Evolutionary conservation across 2,329 filamentous ascomycete genomes (phyloP), one percentile per base, ranked within the genome.

Genomic region (Coniochaeta sp.): DNA sequence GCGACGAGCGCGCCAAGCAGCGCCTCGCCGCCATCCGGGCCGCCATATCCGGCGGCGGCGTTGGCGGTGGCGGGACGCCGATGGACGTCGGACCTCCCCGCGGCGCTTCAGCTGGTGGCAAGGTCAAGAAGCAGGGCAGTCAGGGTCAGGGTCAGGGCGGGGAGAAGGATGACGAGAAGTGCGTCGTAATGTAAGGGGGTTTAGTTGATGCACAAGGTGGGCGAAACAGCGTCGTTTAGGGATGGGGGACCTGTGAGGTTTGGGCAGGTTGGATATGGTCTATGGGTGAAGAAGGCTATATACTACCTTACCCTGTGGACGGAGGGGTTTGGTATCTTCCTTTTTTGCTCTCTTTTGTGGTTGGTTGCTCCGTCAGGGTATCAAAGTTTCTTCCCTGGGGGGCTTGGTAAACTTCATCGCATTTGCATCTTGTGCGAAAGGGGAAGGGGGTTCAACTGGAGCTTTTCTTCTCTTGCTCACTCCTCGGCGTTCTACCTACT

Each of bases 1-100:
- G 92, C 46, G 91, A 97, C 62, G 89, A 94, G 61, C 83, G 91
- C 53, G 94, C 94, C 49, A 92, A 87, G 67, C 87, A 94, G 62
- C 82, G 94, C 24, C 77, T 99, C 50, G 83, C 87, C 18, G 89
- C 91, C 35, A 99, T 99, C 55, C 82, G 87, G 55, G 87, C 88
- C 8, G 92, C 94, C 10, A 31, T 48, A n/a, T 9, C 9, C 30
- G 30, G 87, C 91, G n/a, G n/a, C n/a, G n/a, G n/a, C n/a, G n/a
- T n/a, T n/a, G n/a, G n/a, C 27, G 81, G 75, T 57, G 79, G 78
- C 22, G 77, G 77, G 6, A 76, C 67, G 1, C 75, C 78, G 0
- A 81, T 81, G 76, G 78, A 81, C 8, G 77, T 79, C 13, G 77
- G 69, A 12, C 68, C 78, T n/a, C 70, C 77, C 5, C 72, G 74